Evolutionary conservation across 2,329 filamentous ascomycete species (phyloP).

Genomic region (Decorospora gaudefroyi): DNA sequence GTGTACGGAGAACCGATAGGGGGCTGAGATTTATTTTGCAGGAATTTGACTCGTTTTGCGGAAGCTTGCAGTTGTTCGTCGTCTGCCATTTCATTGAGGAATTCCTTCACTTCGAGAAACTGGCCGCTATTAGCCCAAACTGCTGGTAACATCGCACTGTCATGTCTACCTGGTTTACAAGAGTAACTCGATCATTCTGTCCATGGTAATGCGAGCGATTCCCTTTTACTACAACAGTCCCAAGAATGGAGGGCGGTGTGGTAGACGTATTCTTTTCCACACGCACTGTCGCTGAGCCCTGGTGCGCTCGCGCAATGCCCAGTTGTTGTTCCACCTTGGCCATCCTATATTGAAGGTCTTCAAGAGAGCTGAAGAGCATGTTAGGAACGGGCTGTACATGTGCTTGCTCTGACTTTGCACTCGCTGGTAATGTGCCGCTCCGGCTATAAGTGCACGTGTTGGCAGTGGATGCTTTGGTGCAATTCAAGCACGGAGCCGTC

Average conservation of each 20-base stretch:
- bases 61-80: conserved; percentile 21
- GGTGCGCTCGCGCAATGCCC: conserved; percentile 7
- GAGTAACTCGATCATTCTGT: conserved; percentile 26
- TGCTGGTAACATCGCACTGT: no score
- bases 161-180: conserved; percentile 28
- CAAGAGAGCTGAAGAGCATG: conserved; percentile 4
- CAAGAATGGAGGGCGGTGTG: conserved; percentile 14
- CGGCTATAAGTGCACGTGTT: conserved; percentile 25
- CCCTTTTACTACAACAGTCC: conserved; percentile 27
- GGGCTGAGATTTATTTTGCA: conserved; percentile 20
- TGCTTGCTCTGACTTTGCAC: neutral
- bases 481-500: conserved; percentile 30
- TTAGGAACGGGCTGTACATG: neutral
- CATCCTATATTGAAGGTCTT: conserved; percentile 26
- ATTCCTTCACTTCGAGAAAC: conserved; percentile 25
- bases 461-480: conserved; percentile 23
- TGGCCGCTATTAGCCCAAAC: conserved; percentile 11
- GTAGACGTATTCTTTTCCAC: neutral
- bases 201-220: conserved; percentile 25
- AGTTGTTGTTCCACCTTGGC: conserved; percentile 29
- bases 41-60: conserved; percentile 24
- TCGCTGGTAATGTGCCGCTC: neutral
- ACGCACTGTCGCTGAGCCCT: neutral
- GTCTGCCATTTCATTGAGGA: conserved; percentile 18
- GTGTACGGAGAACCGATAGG: conserved; percentile 17